Conservation (phyloP, 2,329 filamentous ascomycete species). For the Onygenales sp. region DNA sequence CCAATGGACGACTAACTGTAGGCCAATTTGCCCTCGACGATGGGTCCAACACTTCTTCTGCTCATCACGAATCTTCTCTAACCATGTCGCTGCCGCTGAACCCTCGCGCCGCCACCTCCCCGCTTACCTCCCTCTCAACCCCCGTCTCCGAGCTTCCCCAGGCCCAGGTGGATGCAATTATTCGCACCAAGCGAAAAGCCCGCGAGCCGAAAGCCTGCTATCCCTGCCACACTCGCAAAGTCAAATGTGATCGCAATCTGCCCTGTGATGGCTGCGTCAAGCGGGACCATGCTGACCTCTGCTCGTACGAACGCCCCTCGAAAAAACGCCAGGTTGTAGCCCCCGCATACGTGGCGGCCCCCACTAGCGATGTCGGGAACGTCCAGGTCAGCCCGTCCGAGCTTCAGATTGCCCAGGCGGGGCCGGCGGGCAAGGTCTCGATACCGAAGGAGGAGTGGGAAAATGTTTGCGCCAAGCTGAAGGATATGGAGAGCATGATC, state of each 20-base stretch:
- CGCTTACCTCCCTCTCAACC: conserved; percentile 14
- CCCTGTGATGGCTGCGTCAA: conserved; percentile 42
- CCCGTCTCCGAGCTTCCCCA: conserved; percentile 33
- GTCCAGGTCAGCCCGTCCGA: neutral
- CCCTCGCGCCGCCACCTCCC: neutral
- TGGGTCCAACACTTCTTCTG: neutral
- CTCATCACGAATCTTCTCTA: neutral
- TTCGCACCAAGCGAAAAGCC: conserved; percentile 38
- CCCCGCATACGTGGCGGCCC: conserved; percentile 18
- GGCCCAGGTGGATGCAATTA: conserved; percentile 38
- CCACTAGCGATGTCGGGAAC: neutral
- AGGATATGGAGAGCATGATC: conserved; percentile 35
- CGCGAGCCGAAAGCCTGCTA: conserved; percentile 40
- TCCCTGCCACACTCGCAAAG: conserved; percentile 38
- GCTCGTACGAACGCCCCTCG: conserved; percentile 39
- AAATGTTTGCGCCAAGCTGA: conserved; percentile 31
- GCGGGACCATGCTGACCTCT: conserved; percentile 40
- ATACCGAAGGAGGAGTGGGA: conserved; percentile 37
- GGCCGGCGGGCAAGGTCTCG: conserved; percentile 19
- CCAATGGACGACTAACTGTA: neutral
- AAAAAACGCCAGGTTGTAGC: conserved; percentile 31
- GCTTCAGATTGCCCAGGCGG: neutral
- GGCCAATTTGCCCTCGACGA: neutral
- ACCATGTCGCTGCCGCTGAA: conserved; percentile 1
- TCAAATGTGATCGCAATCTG: conserved; percentile 41